A percentile compares a stretch with the other conserved stretches of the same genome.
phyloP scores from a whole-genome alignment of 2,329 filamentous ascomycete genomes.

The Neophaeococcomyces aloes region DNA sequence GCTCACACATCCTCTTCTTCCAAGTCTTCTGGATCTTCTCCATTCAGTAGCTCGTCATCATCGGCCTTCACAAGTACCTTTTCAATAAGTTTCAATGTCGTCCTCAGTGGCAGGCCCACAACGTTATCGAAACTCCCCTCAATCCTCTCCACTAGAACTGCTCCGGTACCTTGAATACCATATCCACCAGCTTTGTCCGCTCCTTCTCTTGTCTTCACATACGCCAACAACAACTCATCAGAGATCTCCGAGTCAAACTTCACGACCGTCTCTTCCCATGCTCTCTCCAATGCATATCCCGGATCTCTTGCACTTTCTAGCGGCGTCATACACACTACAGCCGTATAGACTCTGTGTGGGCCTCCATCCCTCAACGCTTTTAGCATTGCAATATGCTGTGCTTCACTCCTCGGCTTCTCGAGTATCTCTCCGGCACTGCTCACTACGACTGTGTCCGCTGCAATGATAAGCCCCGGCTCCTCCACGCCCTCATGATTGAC shows the following conservation, averaged over 20 bases:
- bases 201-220: constrained; percentile 67
- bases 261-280: constrained; percentile 87
- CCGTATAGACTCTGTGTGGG: constrained; percentile 74
- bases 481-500: constrained; percentile 45
- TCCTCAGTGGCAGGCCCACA: constrained; percentile 73
- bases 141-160: constrained; percentile 77
- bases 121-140: constrained; percentile 91
- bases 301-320: constrained; percentile 69
- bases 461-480: constrained; percentile 76
- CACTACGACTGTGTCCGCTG: constrained; percentile 85
- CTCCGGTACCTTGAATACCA: constrained; percentile 79
- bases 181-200: constrained; percentile 95
- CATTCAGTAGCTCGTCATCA: constrained; percentile 46
- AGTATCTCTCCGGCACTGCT: constrained; percentile 64
- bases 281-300: constrained; percentile 69
- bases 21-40: constrained; percentile 23
- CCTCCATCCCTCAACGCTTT: constrained; percentile 66
- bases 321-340: constrained; percentile 73
- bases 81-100: constrained; percentile 71
- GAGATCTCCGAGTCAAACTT: constrained; percentile 63
- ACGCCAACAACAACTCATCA: constrained; percentile 71
- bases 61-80: constrained; percentile 70
- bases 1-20: constrained; percentile 5
- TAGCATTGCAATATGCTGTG: constrained; percentile 75
- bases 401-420: constrained; percentile 78